A percentile compares a stretch with the other conserved stretches of the same genome.
Conservation (phyloP, 495 filamentous ascomycete genomes). For the Chaetomidium leptoderma region DNA sequence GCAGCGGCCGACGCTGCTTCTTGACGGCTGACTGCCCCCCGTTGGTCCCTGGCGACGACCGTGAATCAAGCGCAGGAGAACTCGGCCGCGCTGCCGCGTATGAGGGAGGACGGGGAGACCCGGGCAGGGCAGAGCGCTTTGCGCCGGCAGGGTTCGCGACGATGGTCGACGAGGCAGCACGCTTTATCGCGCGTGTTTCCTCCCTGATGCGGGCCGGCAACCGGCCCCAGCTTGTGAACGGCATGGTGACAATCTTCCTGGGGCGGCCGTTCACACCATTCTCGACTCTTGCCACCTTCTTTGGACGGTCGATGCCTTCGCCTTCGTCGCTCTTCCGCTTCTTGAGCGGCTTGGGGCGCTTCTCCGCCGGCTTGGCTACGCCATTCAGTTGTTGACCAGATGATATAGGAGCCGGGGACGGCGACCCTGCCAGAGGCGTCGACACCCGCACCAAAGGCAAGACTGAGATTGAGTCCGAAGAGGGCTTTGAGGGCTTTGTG, state of each 20-base stretch:
- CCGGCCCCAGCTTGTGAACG: slow-evolving; percentile 20
- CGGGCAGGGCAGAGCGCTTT: slow-evolving; percentile 12
- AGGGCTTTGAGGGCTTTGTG: neutral
- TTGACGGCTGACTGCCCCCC: neutral
- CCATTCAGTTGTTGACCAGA: slow-evolving; percentile 10
- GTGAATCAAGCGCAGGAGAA: neutral
- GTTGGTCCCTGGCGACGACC: slow-evolving; percentile 6
- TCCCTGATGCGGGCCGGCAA: slow-evolving; percentile 12
- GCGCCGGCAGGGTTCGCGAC: slow-evolving; percentile 15
- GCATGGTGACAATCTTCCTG: slow-evolving; percentile 25
- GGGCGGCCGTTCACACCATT: slow-evolving; percentile 21
- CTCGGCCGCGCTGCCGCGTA: neutral
- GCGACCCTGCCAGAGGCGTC: slow-evolving; percentile 16
- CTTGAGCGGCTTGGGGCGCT: slow-evolving; percentile 26
- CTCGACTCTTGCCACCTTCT: slow-evolving; percentile 37
- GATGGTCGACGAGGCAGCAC: slow-evolving; percentile 17
- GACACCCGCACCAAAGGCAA: slow-evolving; percentile 20
- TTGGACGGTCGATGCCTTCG: slow-evolving; percentile 29
- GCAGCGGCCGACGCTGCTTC: slow-evolving; percentile 40
- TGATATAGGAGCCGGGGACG: neutral
- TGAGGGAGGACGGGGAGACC: neutral
- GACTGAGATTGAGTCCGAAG: slow-evolving; percentile 29
- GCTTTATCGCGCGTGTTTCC: neutral
- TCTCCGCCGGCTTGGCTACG: slow-evolving; percentile 12
- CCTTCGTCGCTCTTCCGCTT: slow-evolving; percentile 36